Evolutionary conservation across 768 basidiomycete species (phyloP), one percentile per base, ranked within the genome.

Genomic region (Gautieria morchelliformis): DNA sequence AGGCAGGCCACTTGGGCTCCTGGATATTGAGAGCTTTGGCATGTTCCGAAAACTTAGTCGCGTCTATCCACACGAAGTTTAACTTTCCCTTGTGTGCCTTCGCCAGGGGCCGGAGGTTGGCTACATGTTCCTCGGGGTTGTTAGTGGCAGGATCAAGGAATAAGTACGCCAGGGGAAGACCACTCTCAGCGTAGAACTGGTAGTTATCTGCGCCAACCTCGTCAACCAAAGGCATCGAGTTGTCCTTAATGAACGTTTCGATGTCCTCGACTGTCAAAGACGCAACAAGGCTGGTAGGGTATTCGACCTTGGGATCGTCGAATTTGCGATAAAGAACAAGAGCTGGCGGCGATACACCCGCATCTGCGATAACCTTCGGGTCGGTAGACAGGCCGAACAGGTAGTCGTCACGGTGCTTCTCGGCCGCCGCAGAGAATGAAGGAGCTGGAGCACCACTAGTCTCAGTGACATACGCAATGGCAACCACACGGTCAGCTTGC

Each of bases 31-130:
- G 80, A 1, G 90, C 89, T 72, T 92, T 93, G 63, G 87, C 96
- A 74, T 99, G 96, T 65, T 98, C 95, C 64, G 82, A 83, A 64
- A 93, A 99, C 70, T 93, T 93, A 74, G 87, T 74, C 22, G 92
- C 93, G 70, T 99, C 96, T 64, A 99, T 98, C 85, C 86, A 95
- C 60, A 98, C 95, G 70, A 97, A 96, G 84, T 96, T 96, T 68
- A 98, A 66, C 73, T 90, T 85, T 64, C 83, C 79, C 73, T 89
- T 92, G 77, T 81, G 82, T 67, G 84, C 81, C 53, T 82, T 74
- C 7, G 96, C 96, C 53, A 95, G 70, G 9, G 91, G 84, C 63
- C 77, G 82, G 63, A 97, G 68, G 41, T 76, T 70, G 24, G 83
- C 82, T 61, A 95, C 79, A 50, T 84, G 70, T 32, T 75, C 74